Percentiles rank a stretch among this genome's conserved stretches.
These are phyloP conservation scores for Amylostereum areolatum DNA, from an alignment of 1,284 basidiomycete genomes.

Conservation along the genomic window DNA sequence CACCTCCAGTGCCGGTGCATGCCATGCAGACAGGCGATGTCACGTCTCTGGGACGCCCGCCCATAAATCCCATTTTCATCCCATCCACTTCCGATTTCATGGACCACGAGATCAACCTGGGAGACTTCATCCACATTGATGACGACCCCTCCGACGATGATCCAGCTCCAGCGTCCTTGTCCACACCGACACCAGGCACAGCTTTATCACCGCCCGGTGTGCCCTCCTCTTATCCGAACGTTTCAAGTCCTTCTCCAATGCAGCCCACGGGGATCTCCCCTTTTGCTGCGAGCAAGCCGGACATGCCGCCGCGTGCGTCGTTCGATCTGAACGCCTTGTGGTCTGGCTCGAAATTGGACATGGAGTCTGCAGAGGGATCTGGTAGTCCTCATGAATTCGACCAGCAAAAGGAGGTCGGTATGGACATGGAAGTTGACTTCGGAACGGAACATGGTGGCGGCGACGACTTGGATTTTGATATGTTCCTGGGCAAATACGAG, in stretches of 20 bases:
- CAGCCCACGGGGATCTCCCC: slow-evolving; percentile 37
- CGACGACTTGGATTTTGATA: slow-evolving; percentile 75
- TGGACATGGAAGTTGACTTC: slow-evolving; percentile 34
- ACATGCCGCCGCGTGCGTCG: slow-evolving; percentile 36
- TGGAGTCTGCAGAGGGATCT: slow-evolving; percentile 9
- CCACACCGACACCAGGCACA: slow-evolving; percentile 4
- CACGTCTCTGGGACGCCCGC: slow-evolving; percentile 21
- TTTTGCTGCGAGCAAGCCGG: slow-evolving; percentile 43
- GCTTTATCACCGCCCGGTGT: neutral
- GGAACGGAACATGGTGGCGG: slow-evolving; percentile 36
- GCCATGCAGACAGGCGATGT: slow-evolving; percentile 20
- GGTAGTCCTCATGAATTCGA: slow-evolving; percentile 15
- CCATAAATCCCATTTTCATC: slow-evolving; percentile 33
- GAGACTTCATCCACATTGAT: slow-evolving; percentile 74
- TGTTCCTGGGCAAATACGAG: slow-evolving; percentile 65
- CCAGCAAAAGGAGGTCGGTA: slow-evolving; percentile 33
- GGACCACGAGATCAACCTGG: slow-evolving; percentile 65
- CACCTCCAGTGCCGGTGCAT: slow-evolving; percentile 48
- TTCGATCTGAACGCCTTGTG: slow-evolving; percentile 73
- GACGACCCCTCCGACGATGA: slow-evolving; percentile 42
- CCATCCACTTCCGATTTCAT: slow-evolving; percentile 37
- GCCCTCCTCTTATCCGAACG: neutral
- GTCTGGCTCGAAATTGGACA: slow-evolving; percentile 27
- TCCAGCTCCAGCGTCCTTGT: slow-evolving; percentile 9
- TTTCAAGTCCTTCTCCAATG: slow-evolving; percentile 7